These are phyloP conservation scores for Escallonia rubra DNA, from an alignment of 129 eudicot species.

Conservation along the genomic window DNA sequence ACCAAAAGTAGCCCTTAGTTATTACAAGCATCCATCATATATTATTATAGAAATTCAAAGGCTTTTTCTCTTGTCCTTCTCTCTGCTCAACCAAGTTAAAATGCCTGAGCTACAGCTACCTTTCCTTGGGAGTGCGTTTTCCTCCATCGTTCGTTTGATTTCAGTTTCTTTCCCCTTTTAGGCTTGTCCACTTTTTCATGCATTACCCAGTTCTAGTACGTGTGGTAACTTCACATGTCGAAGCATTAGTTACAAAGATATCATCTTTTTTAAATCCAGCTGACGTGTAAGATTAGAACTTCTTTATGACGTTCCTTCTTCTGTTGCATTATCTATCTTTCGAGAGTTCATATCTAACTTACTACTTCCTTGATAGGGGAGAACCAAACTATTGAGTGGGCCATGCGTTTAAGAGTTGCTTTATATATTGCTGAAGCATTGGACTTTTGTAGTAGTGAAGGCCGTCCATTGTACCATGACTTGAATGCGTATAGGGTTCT, in stretches of 20 bases:
- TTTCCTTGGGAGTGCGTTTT: too few relatives aligned
- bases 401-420: slow-evolving; percentile 90
- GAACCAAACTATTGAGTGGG: slow-evolving; percentile 96
- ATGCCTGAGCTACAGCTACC: too few relatives aligned
- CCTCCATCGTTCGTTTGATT: too few relatives aligned
- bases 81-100: too few relatives aligned
- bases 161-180: too few relatives aligned
- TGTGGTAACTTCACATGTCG: background rate
- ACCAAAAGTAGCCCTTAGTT: too few relatives aligned
- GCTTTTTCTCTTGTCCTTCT: too few relatives aligned
- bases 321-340: background rate
- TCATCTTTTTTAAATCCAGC: background rate
- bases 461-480: slow-evolving; percentile 89
- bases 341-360: background rate
- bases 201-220: background rate
- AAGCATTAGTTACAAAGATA: background rate
- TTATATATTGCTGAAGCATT: slow-evolving; percentile 83
- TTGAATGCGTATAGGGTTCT: slow-evolving; percentile 95
- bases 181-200: too few relatives aligned
- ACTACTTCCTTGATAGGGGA: slow-evolving; percentile 68
- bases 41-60: too few relatives aligned
- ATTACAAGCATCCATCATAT: too few relatives aligned
- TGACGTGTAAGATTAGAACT: background rate
- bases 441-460: slow-evolving; percentile 70
- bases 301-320: background rate